A percentile compares a stretch with the other conserved stretches of the same genome.
Evolutionary conservation across 805 yeast genomes (phyloP).

Genomic region (Schwanniomyces yamadae): DNA sequence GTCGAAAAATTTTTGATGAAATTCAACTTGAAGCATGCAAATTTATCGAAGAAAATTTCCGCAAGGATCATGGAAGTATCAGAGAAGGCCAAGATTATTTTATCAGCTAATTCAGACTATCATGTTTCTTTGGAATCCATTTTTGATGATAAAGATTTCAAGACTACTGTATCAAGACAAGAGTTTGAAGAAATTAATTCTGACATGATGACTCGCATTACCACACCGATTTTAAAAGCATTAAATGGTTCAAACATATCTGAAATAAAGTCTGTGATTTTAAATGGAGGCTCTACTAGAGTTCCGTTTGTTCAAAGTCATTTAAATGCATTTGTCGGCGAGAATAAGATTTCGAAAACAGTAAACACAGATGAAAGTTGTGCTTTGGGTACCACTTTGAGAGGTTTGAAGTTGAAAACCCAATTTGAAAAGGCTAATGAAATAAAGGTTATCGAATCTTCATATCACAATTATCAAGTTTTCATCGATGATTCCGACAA

Average conservation of each 20-base stretch:
- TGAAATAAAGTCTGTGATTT: constrained; percentile 63
- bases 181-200: constrained; percentile 67
- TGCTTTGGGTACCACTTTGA: constrained; percentile 83
- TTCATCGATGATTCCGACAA: constrained; percentile 24
- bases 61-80: constrained; percentile 77
- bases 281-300: constrained; percentile 89
- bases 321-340: constrained; percentile 53
- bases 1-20: constrained; percentile 53
- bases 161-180: constrained; percentile 62
- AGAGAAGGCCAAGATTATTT: constrained; percentile 81
- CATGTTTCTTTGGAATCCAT: constrained; percentile 74
- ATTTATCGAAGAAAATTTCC: constrained; percentile 56
- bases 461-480: constrained; percentile 49
- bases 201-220: constrained; percentile 46
- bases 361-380: constrained; percentile 96
- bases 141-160: constrained; percentile 72
- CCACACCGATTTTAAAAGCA: constrained; percentile 55
- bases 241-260: constrained; percentile 21
- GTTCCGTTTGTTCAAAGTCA: constrained; percentile 81
- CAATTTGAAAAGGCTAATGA: constrained; percentile 62
- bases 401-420: constrained; percentile 71
- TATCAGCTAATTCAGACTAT: constrained; percentile 86
- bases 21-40: constrained; percentile 35
- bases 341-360: constrained; percentile 65
- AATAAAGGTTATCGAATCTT: constrained; percentile 56